Conservation (phyloP, 2,329 filamentous ascomycete genomes). For the Colletotrichum tabaci region DNA sequence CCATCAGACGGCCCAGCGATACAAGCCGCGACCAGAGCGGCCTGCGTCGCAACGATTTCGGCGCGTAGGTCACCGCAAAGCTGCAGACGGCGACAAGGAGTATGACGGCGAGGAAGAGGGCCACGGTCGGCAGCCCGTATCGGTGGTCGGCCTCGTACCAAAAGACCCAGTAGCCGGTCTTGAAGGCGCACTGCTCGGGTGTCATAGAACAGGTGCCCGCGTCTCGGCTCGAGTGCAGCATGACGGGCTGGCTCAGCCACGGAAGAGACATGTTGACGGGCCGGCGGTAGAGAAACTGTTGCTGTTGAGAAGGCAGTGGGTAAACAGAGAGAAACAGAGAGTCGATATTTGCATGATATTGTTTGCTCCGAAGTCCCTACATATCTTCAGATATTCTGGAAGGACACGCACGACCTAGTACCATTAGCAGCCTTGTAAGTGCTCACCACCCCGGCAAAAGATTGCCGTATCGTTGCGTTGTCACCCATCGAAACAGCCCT, state of each 20-base stretch:
- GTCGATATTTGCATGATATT: too few species aligned
- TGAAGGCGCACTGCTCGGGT: slow-evolving; percentile 61
- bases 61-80: slow-evolving; percentile 56
- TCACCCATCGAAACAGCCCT: neutral
- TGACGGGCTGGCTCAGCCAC: slow-evolving; percentile 59
- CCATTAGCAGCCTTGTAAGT: neutral
- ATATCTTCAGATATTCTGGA: neutral
- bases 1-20: slow-evolving; percentile 38
- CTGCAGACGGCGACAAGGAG: slow-evolving; percentile 61
- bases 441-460: neutral
- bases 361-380: neutral
- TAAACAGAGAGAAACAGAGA: neutral
- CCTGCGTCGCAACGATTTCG: slow-evolving; percentile 46
- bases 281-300: neutral
- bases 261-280: slow-evolving; percentile 27
- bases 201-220: slow-evolving; percentile 52
- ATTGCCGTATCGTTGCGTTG: neutral
- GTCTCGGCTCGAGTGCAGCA: slow-evolving; percentile 56
- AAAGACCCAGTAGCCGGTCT: slow-evolving; percentile 59
- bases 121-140: slow-evolving; percentile 66
- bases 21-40: slow-evolving; percentile 14
- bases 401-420: neutral
- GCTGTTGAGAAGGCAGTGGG: neutral
- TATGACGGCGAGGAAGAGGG: slow-evolving; percentile 66
- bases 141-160: slow-evolving; percentile 64